Evolutionary conservation across 1,284 basidiomycete species (phyloP).

Genomic region (Hypsizygus ulmarius): DNA sequence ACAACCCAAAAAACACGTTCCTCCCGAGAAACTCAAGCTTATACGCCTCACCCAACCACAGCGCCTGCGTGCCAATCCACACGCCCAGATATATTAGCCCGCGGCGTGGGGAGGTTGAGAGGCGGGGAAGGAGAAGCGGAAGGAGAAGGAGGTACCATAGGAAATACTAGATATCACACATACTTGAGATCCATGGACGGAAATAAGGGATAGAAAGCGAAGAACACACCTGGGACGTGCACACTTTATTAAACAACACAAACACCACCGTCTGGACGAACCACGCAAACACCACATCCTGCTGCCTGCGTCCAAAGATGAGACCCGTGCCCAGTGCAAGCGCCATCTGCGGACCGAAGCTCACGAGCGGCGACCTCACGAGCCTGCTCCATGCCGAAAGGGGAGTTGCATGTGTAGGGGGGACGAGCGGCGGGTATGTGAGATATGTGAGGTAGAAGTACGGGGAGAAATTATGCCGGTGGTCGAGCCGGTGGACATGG

Average conservation of each 20-base stretch:
- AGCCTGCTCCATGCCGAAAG: constrained; percentile 45
- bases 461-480: constrained; percentile 97
- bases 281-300: constrained; percentile 77
- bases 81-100: constrained; percentile 45
- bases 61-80: constrained; percentile 79
- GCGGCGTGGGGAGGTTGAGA: constrained; percentile 49
- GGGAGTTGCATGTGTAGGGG: constrained; percentile 29
- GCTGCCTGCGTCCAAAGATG: constrained; percentile 50
- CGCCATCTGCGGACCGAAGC: constrained; percentile 74
- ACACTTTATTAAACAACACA: constrained; percentile 97
- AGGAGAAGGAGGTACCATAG: constrained; percentile 95
- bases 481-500: constrained; percentile 88
- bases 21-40: constrained; percentile 84
- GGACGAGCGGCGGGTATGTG: constrained; percentile 47
- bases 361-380: constrained; percentile 62
- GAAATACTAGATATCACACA: constrained; percentile 72
- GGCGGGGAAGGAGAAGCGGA: constrained; percentile 73
- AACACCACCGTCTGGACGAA: constrained; percentile 91
- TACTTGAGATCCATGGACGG: constrained; percentile 1
- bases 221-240: constrained; percentile 84
- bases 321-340: constrained; percentile 68
- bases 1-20: constrained; percentile 71
- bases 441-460: constrained; percentile 97
- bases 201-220: neutral
- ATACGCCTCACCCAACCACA: constrained; percentile 88